Percentiles rank a stretch among this genome's conserved stretches.
phyloP scores from a whole-genome alignment of 257 asterid genomes.

The Cynanchum wilfordii region DNA sequence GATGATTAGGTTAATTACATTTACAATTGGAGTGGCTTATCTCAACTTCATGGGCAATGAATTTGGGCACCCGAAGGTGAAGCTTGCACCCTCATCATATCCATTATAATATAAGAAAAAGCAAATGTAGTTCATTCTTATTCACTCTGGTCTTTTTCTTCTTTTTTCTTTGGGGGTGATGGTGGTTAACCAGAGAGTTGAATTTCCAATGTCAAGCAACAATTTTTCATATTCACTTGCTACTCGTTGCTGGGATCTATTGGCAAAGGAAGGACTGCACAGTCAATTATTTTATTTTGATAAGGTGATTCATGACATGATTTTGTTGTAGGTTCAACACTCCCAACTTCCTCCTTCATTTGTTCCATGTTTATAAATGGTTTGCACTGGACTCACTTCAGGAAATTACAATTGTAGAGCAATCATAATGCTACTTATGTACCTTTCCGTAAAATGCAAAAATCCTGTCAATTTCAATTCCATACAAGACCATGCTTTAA shows the following conservation, averaged over 20 bases:
- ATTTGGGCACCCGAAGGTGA: constrained; percentile 94
- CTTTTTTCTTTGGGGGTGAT: background rate
- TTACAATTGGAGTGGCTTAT: constrained; percentile 88
- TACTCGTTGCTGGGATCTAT: constrained; percentile 82
- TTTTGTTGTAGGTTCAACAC: constrained; percentile 7
- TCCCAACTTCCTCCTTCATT: background rate
- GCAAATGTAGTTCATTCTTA: background rate
- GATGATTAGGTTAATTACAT: constrained; percentile 92
- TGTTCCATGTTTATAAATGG: background rate
- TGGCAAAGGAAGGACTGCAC: constrained; percentile 57
- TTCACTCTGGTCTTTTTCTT: constrained; percentile 15
- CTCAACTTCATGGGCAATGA: constrained; percentile 98
- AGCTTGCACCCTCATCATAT: constrained; percentile 12
- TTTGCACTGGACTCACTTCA: background rate
- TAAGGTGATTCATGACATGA: constrained; percentile 40
- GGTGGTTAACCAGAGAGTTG: constrained; percentile 63
- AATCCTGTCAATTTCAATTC: background rate
- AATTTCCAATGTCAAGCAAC: constrained; percentile 91
- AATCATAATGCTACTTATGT: background rate
- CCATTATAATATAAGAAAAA: background rate
- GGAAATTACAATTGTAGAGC: background rate
- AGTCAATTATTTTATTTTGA: constrained; percentile 64
- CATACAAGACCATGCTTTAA: background rate
- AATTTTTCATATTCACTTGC: constrained; percentile 76
- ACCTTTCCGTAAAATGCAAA: background rate